These are phyloP conservation scores for Saksenaea oblongispora DNA, from an alignment of 371 early-diverging fungal species.

Conservation along the genomic window DNA sequence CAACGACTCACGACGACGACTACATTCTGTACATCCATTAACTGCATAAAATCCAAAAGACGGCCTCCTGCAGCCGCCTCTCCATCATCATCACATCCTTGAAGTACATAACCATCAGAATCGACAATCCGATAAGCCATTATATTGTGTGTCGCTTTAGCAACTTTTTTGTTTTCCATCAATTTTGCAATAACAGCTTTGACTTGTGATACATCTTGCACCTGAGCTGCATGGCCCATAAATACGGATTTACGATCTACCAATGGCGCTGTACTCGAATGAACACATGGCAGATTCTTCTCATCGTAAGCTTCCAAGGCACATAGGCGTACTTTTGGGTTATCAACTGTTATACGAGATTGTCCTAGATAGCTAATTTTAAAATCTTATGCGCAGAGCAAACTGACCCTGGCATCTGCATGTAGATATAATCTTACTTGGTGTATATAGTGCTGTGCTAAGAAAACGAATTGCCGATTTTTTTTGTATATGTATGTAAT, in stretches of 20 bases:
- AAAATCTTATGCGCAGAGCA: too few relatives aligned
- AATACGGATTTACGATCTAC: slow-evolving; percentile 78
- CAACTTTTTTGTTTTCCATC: slow-evolving; percentile 60
- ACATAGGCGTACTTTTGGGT: background rate
- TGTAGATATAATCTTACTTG: too few relatives aligned
- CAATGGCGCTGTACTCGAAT: slow-evolving; percentile 30
- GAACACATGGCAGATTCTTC: background rate
- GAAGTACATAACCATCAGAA: slow-evolving; percentile 40
- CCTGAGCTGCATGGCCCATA: slow-evolving; percentile 67
- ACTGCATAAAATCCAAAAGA: slow-evolving; percentile 63
- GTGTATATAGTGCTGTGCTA: too few relatives aligned
- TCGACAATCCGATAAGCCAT: slow-evolving; percentile 70
- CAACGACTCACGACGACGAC: slow-evolving; percentile 77
- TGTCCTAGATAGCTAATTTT: background rate
- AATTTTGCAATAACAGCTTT: slow-evolving; percentile 49
- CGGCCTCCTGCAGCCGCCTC: slow-evolving; percentile 68
- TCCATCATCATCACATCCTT: slow-evolving; percentile 69
- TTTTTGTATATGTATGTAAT: too few relatives aligned
- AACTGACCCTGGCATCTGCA: too few relatives aligned
- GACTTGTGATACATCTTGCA: slow-evolving; percentile 51
- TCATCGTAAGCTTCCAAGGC: background rate
- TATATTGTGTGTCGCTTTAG: slow-evolving; percentile 80
- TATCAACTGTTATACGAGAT: background rate
- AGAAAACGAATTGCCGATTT: too few relatives aligned
- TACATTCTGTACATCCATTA: slow-evolving; percentile 59